Conservation (phyloP, 2,329 filamentous ascomycete genomes). For the Colletotrichum sp. region DNA sequence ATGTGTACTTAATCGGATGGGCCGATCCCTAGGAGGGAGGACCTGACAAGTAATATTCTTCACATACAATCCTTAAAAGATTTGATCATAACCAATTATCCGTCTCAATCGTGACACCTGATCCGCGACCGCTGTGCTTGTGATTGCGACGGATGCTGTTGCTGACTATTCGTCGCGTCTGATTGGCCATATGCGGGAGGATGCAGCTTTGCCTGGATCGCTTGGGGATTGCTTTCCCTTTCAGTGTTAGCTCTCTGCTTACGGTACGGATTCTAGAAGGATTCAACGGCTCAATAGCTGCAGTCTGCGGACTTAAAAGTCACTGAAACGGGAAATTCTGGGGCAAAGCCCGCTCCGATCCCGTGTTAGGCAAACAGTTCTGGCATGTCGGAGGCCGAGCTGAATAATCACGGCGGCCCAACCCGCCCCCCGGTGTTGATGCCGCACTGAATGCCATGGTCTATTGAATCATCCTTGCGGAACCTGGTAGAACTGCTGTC, state of each 20-base stretch:
- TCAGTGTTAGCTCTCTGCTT: not conserved
- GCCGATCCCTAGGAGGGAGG: not conserved
- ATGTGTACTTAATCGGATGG: conserved; percentile 11
- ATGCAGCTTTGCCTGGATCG: not conserved
- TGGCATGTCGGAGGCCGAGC: not conserved
- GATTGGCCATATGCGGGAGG: not conserved
- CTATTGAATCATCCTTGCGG: rapidly evolving
- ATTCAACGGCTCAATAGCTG: not conserved
- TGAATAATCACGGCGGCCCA: not conserved
- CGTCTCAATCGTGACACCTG: not conserved
- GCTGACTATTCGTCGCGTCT: not conserved
- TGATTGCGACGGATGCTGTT: not conserved
- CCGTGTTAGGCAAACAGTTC: not conserved
- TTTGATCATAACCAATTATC: not conserved
- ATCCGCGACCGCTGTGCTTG: not conserved
- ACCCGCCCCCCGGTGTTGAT: not conserved
- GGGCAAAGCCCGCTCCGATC: not conserved
- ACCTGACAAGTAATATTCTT: not conserved
- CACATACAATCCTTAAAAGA: not conserved
- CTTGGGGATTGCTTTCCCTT: not conserved
- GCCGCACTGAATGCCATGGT: not conserved
- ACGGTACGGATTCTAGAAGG: not conserved
- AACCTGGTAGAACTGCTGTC: not conserved
- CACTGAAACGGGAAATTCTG: not conserved
- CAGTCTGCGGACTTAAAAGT: not conserved